Evolutionary conservation across 1,284 basidiomycete species (phyloP).

Genomic region (Moesziomyces antarcticus): DNA sequence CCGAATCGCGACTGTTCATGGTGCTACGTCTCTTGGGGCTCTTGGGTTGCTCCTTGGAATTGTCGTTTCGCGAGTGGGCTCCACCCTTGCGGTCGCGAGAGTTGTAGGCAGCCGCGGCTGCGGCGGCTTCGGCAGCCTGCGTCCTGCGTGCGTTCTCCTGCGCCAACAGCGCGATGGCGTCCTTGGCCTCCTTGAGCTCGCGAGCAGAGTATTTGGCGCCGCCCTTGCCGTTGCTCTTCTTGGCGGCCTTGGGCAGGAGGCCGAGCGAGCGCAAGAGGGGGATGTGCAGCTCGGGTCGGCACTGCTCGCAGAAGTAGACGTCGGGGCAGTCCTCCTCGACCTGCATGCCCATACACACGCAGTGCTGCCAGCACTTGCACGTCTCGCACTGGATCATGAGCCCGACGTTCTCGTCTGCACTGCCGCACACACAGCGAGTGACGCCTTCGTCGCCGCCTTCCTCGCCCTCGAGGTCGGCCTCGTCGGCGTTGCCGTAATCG

Average conservation of each 20-base stretch:
- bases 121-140: slow-evolving; percentile 35
- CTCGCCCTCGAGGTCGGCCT: slow-evolving; percentile 57
- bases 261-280: slow-evolving; percentile 63
- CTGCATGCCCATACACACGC: slow-evolving; percentile 92
- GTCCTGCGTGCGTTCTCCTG: slow-evolving; percentile 60
- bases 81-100: slow-evolving; percentile 40
- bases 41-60: slow-evolving; percentile 34
- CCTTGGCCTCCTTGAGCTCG: slow-evolving; percentile 65
- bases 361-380: slow-evolving; percentile 98
- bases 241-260: slow-evolving; percentile 49
- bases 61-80: slow-evolving; percentile 17
- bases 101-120: slow-evolving; percentile 17
- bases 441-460: slow-evolving; percentile 80
- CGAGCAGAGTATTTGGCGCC: slow-evolving; percentile 48
- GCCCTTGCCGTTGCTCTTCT: slow-evolving; percentile 53
- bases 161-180: slow-evolving; percentile 60
- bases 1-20: slow-evolving; percentile 96
- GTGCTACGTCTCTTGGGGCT: slow-evolving; percentile 79
- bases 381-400: slow-evolving; percentile 98
- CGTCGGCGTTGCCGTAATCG: slow-evolving; percentile 34
- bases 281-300: slow-evolving; percentile 84
- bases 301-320: slow-evolving; percentile 88
- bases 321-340: slow-evolving; percentile 76
- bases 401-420: slow-evolving; percentile 74
- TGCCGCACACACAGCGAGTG: slow-evolving; percentile 93